Evolutionary conservation across 371 early-diverging fungal genomes (phyloP).

Genomic region (Coelomomyces lativittatus): DNA sequence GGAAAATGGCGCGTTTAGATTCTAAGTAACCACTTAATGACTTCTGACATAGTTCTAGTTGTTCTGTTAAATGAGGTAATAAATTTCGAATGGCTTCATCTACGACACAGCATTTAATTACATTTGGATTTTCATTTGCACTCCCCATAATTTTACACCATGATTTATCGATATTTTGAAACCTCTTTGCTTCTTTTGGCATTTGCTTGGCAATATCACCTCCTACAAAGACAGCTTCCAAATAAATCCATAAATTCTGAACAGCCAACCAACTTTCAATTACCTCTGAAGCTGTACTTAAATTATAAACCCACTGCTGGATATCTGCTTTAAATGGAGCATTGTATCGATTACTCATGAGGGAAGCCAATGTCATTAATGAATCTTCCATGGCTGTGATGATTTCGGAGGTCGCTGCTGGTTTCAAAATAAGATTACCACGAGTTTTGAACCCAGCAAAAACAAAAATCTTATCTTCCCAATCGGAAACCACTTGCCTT

Average conservation of each 20-base stretch:
- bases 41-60: conserved; percentile 46
- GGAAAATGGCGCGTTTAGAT: conserved; percentile 42
- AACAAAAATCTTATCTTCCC: conserved; percentile 35
- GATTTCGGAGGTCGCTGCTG: conserved; percentile 33
- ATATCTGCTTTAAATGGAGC: conserved; percentile 42
- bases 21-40: conserved; percentile 41
- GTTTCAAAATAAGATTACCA: conserved; percentile 36
- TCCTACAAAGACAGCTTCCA: conserved; percentile 47
- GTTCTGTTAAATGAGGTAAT: conserved; percentile 42
- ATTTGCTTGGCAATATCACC: conserved; percentile 51
- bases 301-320: conserved; percentile 42
- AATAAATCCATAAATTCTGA: conserved; percentile 46
- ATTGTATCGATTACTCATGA: conserved; percentile 40
- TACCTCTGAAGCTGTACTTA: conserved; percentile 36
- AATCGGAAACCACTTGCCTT: conserved; percentile 21
- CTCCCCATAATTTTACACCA: conserved; percentile 48
- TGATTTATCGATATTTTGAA: conserved; percentile 43
- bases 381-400: conserved; percentile 43
- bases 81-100: conserved; percentile 42
- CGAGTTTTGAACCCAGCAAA: conserved; percentile 36
- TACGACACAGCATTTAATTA: conserved; percentile 36
- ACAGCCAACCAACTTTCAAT: conserved; percentile 46
- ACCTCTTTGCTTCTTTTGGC: conserved; percentile 47
- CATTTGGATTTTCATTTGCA: conserved; percentile 42
- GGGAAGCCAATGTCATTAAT: conserved; percentile 37